Evolutionary conservation across 1,139 yeast species (phyloP), one percentile per base, ranked within the genome.

Genomic region (Sugiyamaella novakii): DNA sequence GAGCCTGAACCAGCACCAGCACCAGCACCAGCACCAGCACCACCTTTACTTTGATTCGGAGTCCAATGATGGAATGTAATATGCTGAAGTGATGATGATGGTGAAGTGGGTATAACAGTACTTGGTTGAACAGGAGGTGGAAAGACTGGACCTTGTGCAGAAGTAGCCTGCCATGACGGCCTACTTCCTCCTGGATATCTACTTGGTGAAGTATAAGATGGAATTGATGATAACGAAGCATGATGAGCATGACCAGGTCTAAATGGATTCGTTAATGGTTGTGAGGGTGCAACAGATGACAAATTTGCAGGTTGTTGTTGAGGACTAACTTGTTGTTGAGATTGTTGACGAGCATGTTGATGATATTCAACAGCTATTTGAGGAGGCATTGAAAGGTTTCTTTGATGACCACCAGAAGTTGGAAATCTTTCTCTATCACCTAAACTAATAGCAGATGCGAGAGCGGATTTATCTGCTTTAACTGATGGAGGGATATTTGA

Each of bases 41-140:
- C 36, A 12, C 45, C 30, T 50, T 52, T 54, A 22, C 51, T 42
- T 50, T 59, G 64, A 35, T 61, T 62, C 2, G 68, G 62, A 33
- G 59, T 51, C 56, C 59, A 59, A 51, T 58, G 62, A 46, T 58
- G 61, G 51, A 59, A 60, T 38, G 58, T 61, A 34, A 58, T 54
- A 28, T 58, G 60, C 27, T 55, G 61, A 19, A 53, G 49, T 5
- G 57, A 51, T 3, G 61, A 51, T 10, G 58, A 56, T 5, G 61
- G 54, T 1, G 60, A 56, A 10, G 59, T 47, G 2, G 60, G 56
- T 7, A 54, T 41, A 19, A 53, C 48, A 12, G 54, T 54, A 19
- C 51, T 48, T 10, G 59, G 59, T 38, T 55, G 57, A n/a, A 53
- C 56, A 4, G 59, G 59, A 12, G 58, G 57, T n/a, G 59, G 59